Evolutionary conservation across 1,284 basidiomycete species (phyloP).

Genomic region (Malassezia obtusa): DNA sequence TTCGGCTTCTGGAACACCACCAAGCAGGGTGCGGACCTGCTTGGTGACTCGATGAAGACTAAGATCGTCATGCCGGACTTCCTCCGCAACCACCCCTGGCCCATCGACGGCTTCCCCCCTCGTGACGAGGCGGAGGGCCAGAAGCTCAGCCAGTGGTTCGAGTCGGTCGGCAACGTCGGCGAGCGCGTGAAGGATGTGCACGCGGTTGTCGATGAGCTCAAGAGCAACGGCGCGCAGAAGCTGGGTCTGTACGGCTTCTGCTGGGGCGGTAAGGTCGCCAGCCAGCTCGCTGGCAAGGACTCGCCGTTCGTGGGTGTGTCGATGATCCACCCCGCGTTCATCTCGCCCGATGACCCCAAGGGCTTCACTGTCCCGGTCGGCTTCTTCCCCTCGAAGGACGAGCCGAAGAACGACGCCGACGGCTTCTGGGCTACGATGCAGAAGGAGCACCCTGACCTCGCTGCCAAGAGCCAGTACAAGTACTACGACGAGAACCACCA

Average conservation of each 20-base stretch:
- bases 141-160: slow-evolving; percentile 50
- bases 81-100: slow-evolving; percentile 55
- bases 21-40: slow-evolving; percentile 54
- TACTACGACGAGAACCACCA: slow-evolving; percentile 53
- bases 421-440: slow-evolving; percentile 53
- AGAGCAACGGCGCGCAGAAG: slow-evolving; percentile 52
- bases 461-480: slow-evolving; percentile 56
- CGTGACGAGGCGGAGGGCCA: slow-evolving; percentile 51
- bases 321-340: slow-evolving; percentile 50
- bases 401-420: slow-evolving; percentile 51
- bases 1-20: slow-evolving; percentile 56
- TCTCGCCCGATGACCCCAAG: slow-evolving; percentile 55
- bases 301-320: slow-evolving; percentile 30
- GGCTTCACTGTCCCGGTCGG: slow-evolving; percentile 56
- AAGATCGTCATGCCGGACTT: slow-evolving; percentile 61
- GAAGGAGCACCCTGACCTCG: slow-evolving; percentile 50
- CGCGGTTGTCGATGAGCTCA: slow-evolving; percentile 53
- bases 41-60: slow-evolving; percentile 50
- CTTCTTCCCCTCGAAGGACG: slow-evolving; percentile 59
- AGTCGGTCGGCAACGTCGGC: slow-evolving; percentile 45
- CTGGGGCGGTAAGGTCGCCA: slow-evolving; percentile 37
- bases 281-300: slow-evolving; percentile 10
- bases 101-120: slow-evolving; percentile 55
- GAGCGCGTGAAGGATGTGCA: slow-evolving; percentile 53
- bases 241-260: slow-evolving; percentile 53